Evolutionary conservation across 2,329 filamentous ascomycete genomes (phyloP).

Genomic region (Raffaelea arxii): DNA sequence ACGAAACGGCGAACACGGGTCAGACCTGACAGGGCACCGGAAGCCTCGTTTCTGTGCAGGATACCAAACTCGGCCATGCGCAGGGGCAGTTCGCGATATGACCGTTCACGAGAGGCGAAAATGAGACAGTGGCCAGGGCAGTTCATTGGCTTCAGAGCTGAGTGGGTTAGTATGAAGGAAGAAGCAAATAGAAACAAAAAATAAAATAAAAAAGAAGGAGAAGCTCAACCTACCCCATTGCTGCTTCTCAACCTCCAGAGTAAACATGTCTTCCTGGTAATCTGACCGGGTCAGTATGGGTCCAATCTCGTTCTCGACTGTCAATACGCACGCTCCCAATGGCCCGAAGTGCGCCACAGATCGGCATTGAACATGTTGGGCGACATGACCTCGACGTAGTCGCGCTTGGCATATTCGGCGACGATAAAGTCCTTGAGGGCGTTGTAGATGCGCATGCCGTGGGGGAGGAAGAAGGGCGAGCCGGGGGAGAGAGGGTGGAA

Average conservation of each 20-base stretch:
- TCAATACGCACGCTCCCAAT: slow-evolving; percentile 57
- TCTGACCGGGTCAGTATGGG: slow-evolving; percentile 22
- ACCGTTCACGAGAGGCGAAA: slow-evolving; percentile 63
- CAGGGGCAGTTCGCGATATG: slow-evolving; percentile 72
- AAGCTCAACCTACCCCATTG: slow-evolving; percentile 11
- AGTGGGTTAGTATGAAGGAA: not conserved
- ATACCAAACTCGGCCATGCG: slow-evolving; percentile 82
- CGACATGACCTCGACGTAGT: slow-evolving; percentile 89
- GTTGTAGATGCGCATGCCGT: slow-evolving; percentile 42
- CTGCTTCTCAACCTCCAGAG: slow-evolving; percentile 71
- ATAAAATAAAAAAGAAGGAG: not conserved
- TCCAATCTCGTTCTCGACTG: not conserved
- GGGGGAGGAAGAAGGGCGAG: slow-evolving; percentile 83
- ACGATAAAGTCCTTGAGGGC: slow-evolving; percentile 60
- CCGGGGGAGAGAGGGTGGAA: slow-evolving; percentile 93
- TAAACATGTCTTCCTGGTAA: slow-evolving; percentile 87
- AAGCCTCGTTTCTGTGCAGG: slow-evolving; percentile 78
- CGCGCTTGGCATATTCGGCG: slow-evolving; percentile 83
- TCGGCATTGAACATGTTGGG: slow-evolving; percentile 95
- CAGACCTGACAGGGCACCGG: slow-evolving; percentile 69
- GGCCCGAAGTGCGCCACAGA: slow-evolving; percentile 89
- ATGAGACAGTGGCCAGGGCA: slow-evolving; percentile 83
- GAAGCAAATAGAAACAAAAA: no score
- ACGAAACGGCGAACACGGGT: slow-evolving; percentile 81
- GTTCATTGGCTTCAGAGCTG: slow-evolving; percentile 63